Conservation (phyloP, 2,329 filamentous ascomycete genomes). For the Fusarium torulosum region DNA sequence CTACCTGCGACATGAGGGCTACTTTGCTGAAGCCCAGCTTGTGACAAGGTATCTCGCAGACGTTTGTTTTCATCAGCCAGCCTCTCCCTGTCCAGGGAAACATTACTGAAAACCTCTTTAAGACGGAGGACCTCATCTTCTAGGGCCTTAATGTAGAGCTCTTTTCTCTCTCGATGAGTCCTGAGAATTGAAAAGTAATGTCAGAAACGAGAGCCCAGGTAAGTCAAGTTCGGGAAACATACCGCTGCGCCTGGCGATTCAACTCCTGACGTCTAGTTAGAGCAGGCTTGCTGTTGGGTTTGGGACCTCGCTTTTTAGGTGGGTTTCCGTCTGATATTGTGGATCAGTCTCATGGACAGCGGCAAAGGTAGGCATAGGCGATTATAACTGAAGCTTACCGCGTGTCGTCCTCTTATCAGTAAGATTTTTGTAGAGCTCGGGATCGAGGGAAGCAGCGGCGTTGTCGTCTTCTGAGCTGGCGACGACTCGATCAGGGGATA, state of each 20-base stretch:
- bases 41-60: constrained; percentile 69
- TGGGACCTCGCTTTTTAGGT: constrained; percentile 91
- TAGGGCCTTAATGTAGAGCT: constrained; percentile 93
- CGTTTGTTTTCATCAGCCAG: constrained; percentile 83
- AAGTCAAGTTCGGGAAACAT: constrained; percentile 47
- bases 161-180: constrained; percentile 96
- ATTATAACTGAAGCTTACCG: constrained; percentile 62
- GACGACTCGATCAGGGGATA: constrained; percentile 57
- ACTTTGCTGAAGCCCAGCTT: constrained; percentile 62
- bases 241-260: constrained; percentile 96
- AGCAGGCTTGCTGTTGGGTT: constrained; percentile 95
- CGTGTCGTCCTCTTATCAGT: constrained; percentile 82
- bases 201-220: constrained; percentile 15
- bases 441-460: constrained; percentile 61
- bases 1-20: constrained; percentile 56
- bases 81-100: constrained; percentile 80
- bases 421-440: constrained; percentile 75
- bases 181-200: constrained; percentile 60
- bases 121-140: constrained; percentile 92
- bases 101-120: constrained; percentile 83
- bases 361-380: background rate
- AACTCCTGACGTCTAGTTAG: constrained; percentile 92
- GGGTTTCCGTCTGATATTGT: constrained; percentile 78
- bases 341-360: constrained; percentile 26
- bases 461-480: constrained; percentile 53